phyloP scores from a whole-genome alignment of 441 rosid species.

The Omphalea diandra region DNA sequence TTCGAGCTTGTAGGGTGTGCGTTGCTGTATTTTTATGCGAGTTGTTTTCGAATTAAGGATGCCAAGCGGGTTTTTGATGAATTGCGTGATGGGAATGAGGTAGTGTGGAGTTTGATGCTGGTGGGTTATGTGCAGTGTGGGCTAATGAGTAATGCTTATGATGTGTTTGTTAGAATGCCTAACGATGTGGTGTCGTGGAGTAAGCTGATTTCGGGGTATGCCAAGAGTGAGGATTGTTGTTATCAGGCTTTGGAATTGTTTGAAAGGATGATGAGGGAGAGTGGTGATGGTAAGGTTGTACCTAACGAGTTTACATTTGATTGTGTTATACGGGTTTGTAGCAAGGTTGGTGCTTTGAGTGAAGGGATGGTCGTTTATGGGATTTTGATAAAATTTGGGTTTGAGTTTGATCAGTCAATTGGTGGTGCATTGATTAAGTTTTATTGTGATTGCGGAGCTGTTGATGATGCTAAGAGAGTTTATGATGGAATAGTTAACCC shows the following conservation, averaged over 20 bases:
- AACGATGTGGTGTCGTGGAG: conserved; percentile 51
- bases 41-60: conserved; percentile 33
- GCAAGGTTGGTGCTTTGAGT: conserved; percentile 31
- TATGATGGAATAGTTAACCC: conserved; percentile 30
- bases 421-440: conserved; percentile 43
- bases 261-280: conserved; percentile 35
- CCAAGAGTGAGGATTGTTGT: conserved; percentile 33
- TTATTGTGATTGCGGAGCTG: conserved; percentile 41
- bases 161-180: conserved; percentile 42
- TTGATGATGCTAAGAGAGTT: conserved; percentile 42
- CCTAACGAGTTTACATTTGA: conserved; percentile 59
- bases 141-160: conserved; percentile 37
- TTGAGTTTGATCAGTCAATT: conserved; percentile 40
- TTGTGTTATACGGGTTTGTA: conserved; percentile 43
- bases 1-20: conserved; percentile 47
- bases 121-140: conserved; percentile 49
- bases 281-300: conserved; percentile 33
- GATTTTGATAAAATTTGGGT: conserved; percentile 46
- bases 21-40: conserved; percentile 43
- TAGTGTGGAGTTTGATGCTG: conserved; percentile 47
- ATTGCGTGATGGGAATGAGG: conserved; percentile 34
- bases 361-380: conserved; percentile 44
- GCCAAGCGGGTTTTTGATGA: conserved; percentile 44
- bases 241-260: conserved; percentile 50
- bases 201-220: conserved; percentile 44